Evolutionary conservation across 495 filamentous ascomycete species (phyloP), one percentile per base, ranked within the genome.

Genomic region (Penicillium canescens): DNA sequence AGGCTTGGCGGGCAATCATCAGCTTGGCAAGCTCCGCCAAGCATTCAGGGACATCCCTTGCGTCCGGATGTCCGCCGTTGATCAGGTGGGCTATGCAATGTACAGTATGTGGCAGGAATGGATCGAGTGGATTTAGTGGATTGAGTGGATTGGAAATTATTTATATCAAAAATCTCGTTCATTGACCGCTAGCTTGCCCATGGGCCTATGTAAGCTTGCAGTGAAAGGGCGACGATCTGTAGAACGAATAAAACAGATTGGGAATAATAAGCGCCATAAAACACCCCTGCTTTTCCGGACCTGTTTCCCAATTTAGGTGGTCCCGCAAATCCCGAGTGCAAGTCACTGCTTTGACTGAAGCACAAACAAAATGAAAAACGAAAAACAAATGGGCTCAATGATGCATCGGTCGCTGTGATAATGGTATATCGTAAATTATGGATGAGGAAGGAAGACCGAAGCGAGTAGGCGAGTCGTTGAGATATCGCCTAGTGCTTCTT

Each of bases 1-100:
- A 58, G 57, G 50, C 71, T 74, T 74, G 71, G 71, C 71, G 50
- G 57, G 60, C 66, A 49, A 60, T 51, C 62, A 66, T 68, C 64
- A 61, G 43, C 56, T 62, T 61, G 62, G 52, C 61, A 35, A 10
- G n/a, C 50, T 66, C 68, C 71, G 68, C 68, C 70, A 71, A 51
- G 50, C 50, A 67, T 71, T 59, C 42, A 44, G 56, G 52, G 50
- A 41, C 23, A 58, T 61, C 62, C 63, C 60, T 69, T 50, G 61
- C 61, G 52, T 56, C 51, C 47, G 56, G 41, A 20, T 41, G 23
- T 42, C 52, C 42, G 49, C 43, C 41, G 36, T 49, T 43, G 39
- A 37, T 60, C 44, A 35, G n/a, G 55, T 24, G 54, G 52, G 37
- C 50, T 43, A n/a, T 42, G 18, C 31, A 6, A 48, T 48, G 21